Evolutionary conservation across 306 rosid species (phyloP).

Genomic region (Comarum palustre): DNA sequence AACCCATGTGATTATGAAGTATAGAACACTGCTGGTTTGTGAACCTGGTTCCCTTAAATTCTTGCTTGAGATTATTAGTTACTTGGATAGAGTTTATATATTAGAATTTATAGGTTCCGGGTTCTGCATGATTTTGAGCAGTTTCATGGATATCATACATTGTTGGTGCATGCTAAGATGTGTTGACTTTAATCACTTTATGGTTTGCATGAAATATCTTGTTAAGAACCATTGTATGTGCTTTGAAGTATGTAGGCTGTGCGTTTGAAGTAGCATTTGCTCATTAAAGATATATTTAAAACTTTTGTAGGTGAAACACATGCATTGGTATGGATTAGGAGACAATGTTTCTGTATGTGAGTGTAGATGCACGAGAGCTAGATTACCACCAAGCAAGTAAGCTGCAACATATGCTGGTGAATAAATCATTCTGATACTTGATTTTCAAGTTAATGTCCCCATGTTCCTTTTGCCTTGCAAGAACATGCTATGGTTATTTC

Average conservation of each 20-base stretch:
- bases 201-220: background rate
- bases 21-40: conserved; percentile 84
- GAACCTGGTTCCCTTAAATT: conserved; percentile 25
- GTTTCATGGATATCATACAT: background rate
- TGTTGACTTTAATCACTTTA: background rate
- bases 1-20: conserved; percentile 86
- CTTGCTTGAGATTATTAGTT: background rate
- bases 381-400: conserved; percentile 95
- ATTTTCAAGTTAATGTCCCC: conserved; percentile 11
- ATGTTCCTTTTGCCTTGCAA: conserved; percentile 20
- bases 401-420: conserved; percentile 21
- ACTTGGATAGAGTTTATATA: background rate
- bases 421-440: conserved; percentile 11
- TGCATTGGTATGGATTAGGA: conserved; percentile 81
- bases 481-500: conserved; percentile 12
- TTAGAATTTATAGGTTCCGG: background rate
- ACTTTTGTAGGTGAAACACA: conserved; percentile 75
- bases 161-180: conserved; percentile 2
- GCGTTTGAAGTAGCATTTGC: background rate
- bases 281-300: background rate
- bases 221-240: background rate
- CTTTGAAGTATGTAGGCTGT: background rate
- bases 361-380: conserved; percentile 91
- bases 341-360: conserved; percentile 78
- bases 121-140: background rate